Evolutionary conservation across 768 basidiomycete species (phyloP), one percentile per base, ranked within the genome.

Genomic region (Pulveroboletus ravenelii): DNA sequence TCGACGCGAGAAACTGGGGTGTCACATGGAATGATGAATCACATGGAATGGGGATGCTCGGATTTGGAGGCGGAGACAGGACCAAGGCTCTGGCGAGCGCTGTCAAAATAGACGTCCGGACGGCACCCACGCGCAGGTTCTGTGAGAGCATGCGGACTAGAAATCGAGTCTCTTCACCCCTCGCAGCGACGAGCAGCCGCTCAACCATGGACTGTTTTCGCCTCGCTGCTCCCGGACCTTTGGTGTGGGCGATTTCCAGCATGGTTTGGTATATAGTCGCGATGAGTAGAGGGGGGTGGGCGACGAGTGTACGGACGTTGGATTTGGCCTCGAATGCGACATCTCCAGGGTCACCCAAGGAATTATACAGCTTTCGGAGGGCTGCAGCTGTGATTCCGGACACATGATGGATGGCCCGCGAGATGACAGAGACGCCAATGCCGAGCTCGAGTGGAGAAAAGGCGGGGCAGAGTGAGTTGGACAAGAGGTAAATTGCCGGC

Each of bases 91-190:
- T 75, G 29, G 92, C 87, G 20, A 95, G 73, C 10, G 89, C 87
- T 20, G 82, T 82, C 43, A 93, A 75, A 31, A 95, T 79, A 6
- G 92, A 86, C 23, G 87, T 81, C 56, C 89, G 77, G 27, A 93
- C 90, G 3, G 93, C 93, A 1, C 93, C 93, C 14, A 95, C 93
- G 41, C 90, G 81, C 39, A 92, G 73, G 65, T 91, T 85, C 62
- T 80, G 79, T 27, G 77, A 81, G 25, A 93, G 73, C 3, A 80
- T 89, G 35, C 89, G 78, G 29, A 86, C 84, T 37, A 95, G 74
- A 60, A 83, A 96, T 27, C 92, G 78, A n/a, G 80, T 77, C 70
- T 96, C 91, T 67, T 95, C 93, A 20, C 92, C 93, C 51, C 76
- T 80, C 1, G 93, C 86, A 10, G 89, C 78, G 6, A 95, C 78